Base-by-base conservation (phyloP, 345 rosid species). In the Salix dunnii region DNA sequence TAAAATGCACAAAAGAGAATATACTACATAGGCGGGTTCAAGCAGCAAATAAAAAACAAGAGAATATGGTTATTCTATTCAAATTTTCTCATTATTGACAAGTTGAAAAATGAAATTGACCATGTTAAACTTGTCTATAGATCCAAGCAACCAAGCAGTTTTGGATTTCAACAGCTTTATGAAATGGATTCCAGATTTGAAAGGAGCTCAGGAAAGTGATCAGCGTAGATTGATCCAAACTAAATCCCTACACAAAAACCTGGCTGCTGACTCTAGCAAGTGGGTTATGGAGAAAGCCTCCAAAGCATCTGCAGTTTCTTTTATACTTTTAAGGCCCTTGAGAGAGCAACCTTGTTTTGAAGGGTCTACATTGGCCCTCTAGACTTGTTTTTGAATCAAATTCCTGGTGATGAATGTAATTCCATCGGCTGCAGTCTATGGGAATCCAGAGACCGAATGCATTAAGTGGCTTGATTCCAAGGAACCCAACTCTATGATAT, bases 281-380 rank as follows among this genome's bases (percentile, higher is more conserved):
- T 25, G 65, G 14, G 65, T 21, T 5, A 21, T 40, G 7, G 33
- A 55, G n/a, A n/a, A 36, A 35, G 67, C 14, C 11, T 20, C 11
- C 7, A 55, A 73, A 61, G 51, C 67, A 7, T 8, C 53, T 23
- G 76, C 76, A 23, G 6, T 58, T 38, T 73, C 5, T 13, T 60
- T 18, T 43, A 38, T 38, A 60, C 67, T 7, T 72, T 73, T 5
- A 51, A 73, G 23, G 18, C 30, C 20, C 43, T 73, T 23, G 76
- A 73, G 51, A 23, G 35, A 4, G 67, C 60, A 16, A 2, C 8
- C 20, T 23, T 72, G 20, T 49, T 27, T 66, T n/a, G 43, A 21
- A 3, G 33, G 60, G 23, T 55, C 31, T 23, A 23, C 76, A 61
- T 36, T 27, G 76, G 76, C 36, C 75, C 75, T 3, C 61, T 72